phyloP scores from a whole-genome alignment of 768 basidiomycete species.

The Mycena capillaripes region DNA sequence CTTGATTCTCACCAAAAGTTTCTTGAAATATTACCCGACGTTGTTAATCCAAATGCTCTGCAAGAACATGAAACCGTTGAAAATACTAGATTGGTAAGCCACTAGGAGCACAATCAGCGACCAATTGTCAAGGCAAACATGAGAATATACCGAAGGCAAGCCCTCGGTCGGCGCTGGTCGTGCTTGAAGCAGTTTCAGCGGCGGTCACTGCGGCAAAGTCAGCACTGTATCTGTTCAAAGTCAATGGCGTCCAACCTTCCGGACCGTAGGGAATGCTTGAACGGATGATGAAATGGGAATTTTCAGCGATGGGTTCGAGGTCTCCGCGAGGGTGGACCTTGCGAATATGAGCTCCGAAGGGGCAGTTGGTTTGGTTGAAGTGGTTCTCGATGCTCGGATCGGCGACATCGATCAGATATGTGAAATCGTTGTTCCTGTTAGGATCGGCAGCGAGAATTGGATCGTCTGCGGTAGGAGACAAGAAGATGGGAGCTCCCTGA shows the following conservation, averaged over 20 bases:
- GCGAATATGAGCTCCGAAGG: conserved; percentile 48
- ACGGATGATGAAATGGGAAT: conserved; percentile 45
- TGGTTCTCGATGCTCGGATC: conserved; percentile 32
- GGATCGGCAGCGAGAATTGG: conserved; percentile 38
- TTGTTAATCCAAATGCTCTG: conserved; percentile 36
- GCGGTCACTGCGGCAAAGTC: conserved; percentile 10
- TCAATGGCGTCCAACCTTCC: conserved; percentile 16
- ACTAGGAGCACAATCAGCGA: conserved; percentile 3
- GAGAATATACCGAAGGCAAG: conserved; percentile 34
- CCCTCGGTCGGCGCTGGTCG: conserved; percentile 29
- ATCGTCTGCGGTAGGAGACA: conserved; percentile 44
- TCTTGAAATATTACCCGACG: conserved; percentile 8
- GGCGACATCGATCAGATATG: conserved; percentile 35
- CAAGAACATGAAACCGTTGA: conserved; percentile 38
- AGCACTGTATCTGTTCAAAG: no score
- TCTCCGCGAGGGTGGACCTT: conserved; percentile 47
- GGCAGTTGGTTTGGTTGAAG: conserved; percentile 45
- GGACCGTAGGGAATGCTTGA: conserved; percentile 51
- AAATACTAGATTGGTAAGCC: conserved; percentile 32
- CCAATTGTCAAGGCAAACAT: no score
- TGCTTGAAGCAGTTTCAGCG: conserved; percentile 24
- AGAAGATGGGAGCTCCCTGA: conserved; percentile 51
- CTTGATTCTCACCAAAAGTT: background rate
- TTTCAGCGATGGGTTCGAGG: conserved; percentile 30
- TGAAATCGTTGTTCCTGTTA: conserved; percentile 48